These are phyloP conservation scores for Aspergillus pseudotamarii DNA, from an alignment of 2,329 filamentous ascomycete genomes.

Conservation along the genomic window DNA sequence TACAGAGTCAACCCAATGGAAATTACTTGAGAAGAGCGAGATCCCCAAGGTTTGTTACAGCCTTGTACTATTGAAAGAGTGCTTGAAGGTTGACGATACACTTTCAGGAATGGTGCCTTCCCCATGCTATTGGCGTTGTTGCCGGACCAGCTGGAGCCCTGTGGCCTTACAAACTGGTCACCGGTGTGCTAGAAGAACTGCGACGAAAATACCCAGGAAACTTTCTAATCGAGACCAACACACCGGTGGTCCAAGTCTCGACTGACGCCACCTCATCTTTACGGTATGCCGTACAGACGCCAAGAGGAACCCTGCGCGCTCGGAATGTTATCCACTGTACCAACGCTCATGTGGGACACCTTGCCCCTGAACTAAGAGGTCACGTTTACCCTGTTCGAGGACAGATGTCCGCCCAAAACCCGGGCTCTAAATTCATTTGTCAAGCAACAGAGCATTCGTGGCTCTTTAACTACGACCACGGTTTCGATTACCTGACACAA, in stretches of 20 bases:
- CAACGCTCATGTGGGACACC: conserved; percentile 56
- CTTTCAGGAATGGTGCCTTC: conserved; percentile 27
- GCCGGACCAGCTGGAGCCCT: conserved; percentile 32
- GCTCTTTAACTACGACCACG: conserved; percentile 51
- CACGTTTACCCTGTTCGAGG: conserved; percentile 43
- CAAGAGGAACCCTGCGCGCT: conserved; percentile 48
- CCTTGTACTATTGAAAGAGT: not conserved
- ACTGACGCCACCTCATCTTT: not conserved
- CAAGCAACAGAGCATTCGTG: conserved; percentile 50
- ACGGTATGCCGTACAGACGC: conserved; percentile 49
- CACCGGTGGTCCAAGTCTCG: conserved; percentile 19
- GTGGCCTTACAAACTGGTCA: conserved; percentile 39
- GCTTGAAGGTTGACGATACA: not conserved
- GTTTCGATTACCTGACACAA: conserved; percentile 59
- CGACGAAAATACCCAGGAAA: conserved; percentile 36
- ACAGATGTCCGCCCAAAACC: conserved; percentile 47
- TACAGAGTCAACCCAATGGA: conserved; percentile 31
- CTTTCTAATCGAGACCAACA: conserved; percentile 29
- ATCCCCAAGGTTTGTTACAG: conserved; percentile 24
- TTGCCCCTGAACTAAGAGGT: conserved; percentile 51
- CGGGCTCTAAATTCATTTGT: conserved; percentile 30
- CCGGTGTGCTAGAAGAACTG: conserved; percentile 23
- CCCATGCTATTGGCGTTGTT: conserved; percentile 27
- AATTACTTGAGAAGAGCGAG: conserved; percentile 21
- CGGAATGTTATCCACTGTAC: conserved; percentile 61